These are phyloP conservation scores for Sugiyamaella lignohabitans DNA, from an alignment of 805 yeast genomes.

Conservation along the genomic window DNA sequence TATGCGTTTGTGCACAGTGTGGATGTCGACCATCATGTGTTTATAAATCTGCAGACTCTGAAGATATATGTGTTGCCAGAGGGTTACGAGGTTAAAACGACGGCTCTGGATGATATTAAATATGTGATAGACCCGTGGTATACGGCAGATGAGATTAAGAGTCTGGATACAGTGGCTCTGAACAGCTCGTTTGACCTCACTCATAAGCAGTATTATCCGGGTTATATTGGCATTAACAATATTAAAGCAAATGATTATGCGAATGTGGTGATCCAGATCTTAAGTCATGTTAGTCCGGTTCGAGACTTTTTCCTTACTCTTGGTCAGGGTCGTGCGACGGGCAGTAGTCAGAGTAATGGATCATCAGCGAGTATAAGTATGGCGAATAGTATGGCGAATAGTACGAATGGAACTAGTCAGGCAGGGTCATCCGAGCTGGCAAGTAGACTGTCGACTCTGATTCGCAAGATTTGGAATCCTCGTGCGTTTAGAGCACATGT, in stretches of 20 bases:
- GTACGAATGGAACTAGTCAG: not conserved
- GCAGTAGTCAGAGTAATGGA: too few relatives aligned
- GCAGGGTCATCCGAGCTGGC: slow-evolving; percentile 32
- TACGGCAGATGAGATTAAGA: slow-evolving; percentile 30
- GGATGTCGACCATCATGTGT: slow-evolving; percentile 56
- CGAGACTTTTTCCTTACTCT: slow-evolving; percentile 41
- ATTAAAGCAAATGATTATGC: slow-evolving; percentile 46
- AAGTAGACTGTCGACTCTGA: slow-evolving; percentile 39
- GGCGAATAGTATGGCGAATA: too few relatives aligned
- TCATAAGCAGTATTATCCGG: slow-evolving; percentile 47
- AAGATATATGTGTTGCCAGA: slow-evolving; percentile 61
- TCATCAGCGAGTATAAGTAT: too few relatives aligned
- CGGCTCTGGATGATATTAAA: slow-evolving; percentile 46
- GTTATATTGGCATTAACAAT: slow-evolving; percentile 60
- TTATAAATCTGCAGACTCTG: slow-evolving; percentile 45
- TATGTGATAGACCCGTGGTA: slow-evolving; percentile 49
- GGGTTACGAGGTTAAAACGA: slow-evolving; percentile 38
- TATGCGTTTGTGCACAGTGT: slow-evolving; percentile 65
- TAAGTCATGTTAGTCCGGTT: slow-evolving; percentile 48
- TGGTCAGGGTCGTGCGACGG: not conserved
- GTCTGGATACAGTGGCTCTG: slow-evolving; percentile 26
- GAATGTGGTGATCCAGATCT: slow-evolving; percentile 49
- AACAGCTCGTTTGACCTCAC: slow-evolving; percentile 36
- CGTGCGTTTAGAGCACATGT: slow-evolving; percentile 53
- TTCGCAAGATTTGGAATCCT: slow-evolving; percentile 60